Base-by-base conservation (phyloP, 2,329 filamentous ascomycete species). In the Diaporthe ampelina region DNA sequence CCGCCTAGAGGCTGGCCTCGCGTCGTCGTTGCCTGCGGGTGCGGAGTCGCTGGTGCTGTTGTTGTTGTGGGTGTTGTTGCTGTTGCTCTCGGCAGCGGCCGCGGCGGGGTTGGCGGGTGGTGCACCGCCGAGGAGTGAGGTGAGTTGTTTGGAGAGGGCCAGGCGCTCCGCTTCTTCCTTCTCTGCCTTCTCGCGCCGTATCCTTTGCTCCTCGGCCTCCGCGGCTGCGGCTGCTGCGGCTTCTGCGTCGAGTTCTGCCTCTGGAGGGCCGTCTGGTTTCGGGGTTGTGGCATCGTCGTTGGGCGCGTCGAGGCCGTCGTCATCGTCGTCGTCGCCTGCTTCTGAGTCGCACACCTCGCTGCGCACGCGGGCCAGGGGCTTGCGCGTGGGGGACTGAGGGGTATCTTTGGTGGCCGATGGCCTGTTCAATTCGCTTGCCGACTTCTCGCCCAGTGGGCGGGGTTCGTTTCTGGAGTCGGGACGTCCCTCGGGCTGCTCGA, bases 271-370 rank as follows among this genome's bases (percentile, higher is more conserved):
- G 29, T 50, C 48, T 45, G 65, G 32, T 19, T 65, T 45, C 9
- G 45, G 40, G 7, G 65, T 45, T 15, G 68, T 72, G 15, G 76
- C 73, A 19, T 74, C 61, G 21, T 75, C 70, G 21, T 76, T 56
- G 29, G 70, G 61, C 9, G 65, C 58, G 32, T 69, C 54, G 37
- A 72, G 67, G 8, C 45, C 74, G 8, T 32, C 29, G 3, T 43
- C 15, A 2, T 77, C 69, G 29, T 78, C 78, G 37, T 78, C 78
- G 19, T 77, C 76, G 13, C 78, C 78, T 21, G 76, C 76, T 26
- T 77, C 76, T 9, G 74, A 88, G 76, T 85, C 85, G n/a, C 82
- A 83, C 17, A 86, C 79, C 73, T 85, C 84, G 75, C 82, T 84
- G 2, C 80, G 78, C 26, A 84, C 80, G 9, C 84, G 80, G 59